These are phyloP conservation scores for Spiromastix sp. DNA, from an alignment of 2,329 filamentous ascomycete genomes.

Conservation along the genomic window DNA sequence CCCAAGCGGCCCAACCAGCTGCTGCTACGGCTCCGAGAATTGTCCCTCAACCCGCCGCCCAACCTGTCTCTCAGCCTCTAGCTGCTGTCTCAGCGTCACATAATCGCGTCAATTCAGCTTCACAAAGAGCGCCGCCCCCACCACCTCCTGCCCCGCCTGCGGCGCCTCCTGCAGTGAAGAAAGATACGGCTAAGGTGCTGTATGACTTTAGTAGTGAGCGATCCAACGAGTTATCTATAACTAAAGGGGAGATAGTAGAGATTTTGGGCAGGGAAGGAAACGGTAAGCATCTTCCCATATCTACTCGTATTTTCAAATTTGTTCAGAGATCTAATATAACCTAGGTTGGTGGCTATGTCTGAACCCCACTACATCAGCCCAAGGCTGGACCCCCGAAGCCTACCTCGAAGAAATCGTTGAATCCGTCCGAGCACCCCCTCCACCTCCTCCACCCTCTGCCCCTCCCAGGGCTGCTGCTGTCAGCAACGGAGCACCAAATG, in stretches of 20 bases:
- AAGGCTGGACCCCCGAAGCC: conserved; percentile 88
- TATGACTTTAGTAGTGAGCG: conserved; percentile 86
- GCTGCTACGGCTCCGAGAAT: conserved; percentile 32
- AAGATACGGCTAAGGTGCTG: conserved; percentile 76
- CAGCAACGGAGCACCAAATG: conserved; percentile 41
- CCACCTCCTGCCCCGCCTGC: conserved; percentile 58
- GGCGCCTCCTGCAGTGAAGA: conserved; percentile 48
- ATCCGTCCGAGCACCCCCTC: conserved; percentile 48
- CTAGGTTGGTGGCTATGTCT: conserved; percentile 94
- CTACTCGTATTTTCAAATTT: not conserved
- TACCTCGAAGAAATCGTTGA: conserved; percentile 70
- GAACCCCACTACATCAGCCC: conserved; percentile 54
- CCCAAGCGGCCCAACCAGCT: conserved; percentile 17
- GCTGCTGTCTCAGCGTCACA: conserved; percentile 33
- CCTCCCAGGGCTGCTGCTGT: conserved; percentile 42
- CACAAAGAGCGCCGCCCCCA: conserved; percentile 51
- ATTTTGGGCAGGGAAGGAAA: conserved; percentile 93
- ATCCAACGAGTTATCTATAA: conserved; percentile 74
- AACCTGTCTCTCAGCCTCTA: conserved; percentile 14
- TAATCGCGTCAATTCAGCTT: conserved; percentile 45
- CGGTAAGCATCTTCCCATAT: conserved; percentile 48
- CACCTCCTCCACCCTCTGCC: conserved; percentile 46
- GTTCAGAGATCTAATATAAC: conserved; percentile 13
- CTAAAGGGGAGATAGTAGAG: conserved; percentile 69
- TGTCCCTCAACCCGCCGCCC: conserved; percentile 35